These are phyloP conservation scores for Zoysia matrella DNA, from an alignment of 202 grass and related monocot genomes.

Conservation along the genomic window DNA sequence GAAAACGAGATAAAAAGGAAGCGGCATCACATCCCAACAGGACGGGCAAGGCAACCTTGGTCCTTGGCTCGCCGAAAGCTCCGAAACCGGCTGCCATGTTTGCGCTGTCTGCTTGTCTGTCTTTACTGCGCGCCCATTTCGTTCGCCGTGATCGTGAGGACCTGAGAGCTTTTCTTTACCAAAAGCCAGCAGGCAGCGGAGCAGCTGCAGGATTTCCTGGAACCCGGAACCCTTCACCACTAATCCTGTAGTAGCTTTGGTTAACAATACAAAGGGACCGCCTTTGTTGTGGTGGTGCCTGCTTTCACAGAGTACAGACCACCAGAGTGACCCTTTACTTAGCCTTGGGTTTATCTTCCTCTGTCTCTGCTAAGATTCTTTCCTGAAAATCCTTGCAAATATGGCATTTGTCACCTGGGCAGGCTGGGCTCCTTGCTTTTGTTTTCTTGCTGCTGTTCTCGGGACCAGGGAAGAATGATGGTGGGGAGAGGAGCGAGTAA, in stretches of 20 bases:
- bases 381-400: neutral
- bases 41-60: neutral
- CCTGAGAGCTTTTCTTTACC: slow-evolving; percentile 3
- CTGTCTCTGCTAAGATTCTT: neutral
- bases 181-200: slow-evolving; percentile 25
- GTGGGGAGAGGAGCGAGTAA: too few relatives aligned
- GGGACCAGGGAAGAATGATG: slow-evolving; percentile 13
- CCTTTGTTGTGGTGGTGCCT: neutral
- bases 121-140: slow-evolving; percentile 14
- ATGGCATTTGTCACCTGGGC: neutral
- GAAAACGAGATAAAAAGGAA: too few relatives aligned
- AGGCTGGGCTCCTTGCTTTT: neutral
- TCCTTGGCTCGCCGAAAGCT: slow-evolving; percentile 45
- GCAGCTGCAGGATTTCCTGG: neutral
- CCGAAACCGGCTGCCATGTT: slow-evolving; percentile 25
- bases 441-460: slow-evolving; percentile 26
- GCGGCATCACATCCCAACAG: too few relatives aligned
- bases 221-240: neutral
- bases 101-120: slow-evolving; percentile 15
- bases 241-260: neutral
- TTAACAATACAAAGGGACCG: neutral
- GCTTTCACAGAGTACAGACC: neutral
- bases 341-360: neutral
- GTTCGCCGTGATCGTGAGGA: neutral
- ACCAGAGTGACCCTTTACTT: neutral